Percentiles rank a stretch among this genome's conserved stretches.
Evolutionary conservation across 441 rosid genomes (phyloP).

Genomic region (Populus tomentosa): DNA sequence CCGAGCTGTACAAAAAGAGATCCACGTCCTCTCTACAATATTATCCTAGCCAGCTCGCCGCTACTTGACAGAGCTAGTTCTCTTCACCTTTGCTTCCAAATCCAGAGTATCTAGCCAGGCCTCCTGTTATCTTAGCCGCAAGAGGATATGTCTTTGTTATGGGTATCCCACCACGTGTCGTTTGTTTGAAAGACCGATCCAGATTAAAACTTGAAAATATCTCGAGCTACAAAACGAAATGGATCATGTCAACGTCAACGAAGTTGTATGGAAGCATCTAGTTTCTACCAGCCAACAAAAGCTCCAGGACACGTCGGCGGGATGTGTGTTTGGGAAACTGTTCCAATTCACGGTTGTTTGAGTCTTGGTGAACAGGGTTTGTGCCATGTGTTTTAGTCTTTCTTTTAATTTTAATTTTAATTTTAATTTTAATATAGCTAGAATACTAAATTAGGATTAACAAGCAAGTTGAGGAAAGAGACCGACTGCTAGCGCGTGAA

Average conservation of each 20-base stretch:
- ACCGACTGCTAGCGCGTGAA: no score
- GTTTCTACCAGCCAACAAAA: no score
- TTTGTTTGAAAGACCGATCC: conserved; percentile 6
- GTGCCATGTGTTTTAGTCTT: no score
- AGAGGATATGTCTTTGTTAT: background rate
- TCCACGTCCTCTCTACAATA: background rate
- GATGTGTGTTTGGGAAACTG: no score
- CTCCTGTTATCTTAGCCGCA: conserved; percentile 1
- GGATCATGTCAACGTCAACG: conserved; percentile 1
- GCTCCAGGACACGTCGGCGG: no score
- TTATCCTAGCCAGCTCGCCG: background rate
- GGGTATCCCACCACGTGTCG: conserved; percentile 25
- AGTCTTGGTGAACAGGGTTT: no score
- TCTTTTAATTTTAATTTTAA: no score
- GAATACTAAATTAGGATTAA: no score
- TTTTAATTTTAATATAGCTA: no score
- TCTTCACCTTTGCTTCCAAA: conserved; percentile 28
- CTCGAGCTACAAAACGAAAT: background rate
- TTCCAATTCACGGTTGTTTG: no score
- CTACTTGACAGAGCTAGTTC: conserved; percentile 11
- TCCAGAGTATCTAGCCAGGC: conserved; percentile 5
- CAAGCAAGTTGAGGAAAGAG: no score
- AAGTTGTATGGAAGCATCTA: background rate
- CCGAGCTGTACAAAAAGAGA: background rate
- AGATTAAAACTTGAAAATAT: background rate